Evolutionary conservation across 345 rosid genomes (phyloP), one percentile per base, ranked within the genome.

Genomic region (Pelargonium nanum): DNA sequence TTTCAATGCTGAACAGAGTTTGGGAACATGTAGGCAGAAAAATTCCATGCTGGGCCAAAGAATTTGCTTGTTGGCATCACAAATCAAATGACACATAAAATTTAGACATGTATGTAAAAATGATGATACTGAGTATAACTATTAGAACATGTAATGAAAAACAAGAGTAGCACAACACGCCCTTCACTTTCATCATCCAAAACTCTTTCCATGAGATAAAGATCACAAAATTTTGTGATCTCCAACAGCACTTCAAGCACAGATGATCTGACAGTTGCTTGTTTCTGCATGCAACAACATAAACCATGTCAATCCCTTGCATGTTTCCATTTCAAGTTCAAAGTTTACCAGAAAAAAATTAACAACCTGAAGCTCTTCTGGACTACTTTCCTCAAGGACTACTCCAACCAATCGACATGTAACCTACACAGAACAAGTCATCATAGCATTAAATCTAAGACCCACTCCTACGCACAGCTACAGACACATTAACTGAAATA

Each of bases 181-280:
- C 90, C 99, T 79, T 93, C 97, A 30, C 92, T 86, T 68, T 84
- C 87, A 53, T 90, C 91, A 40, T 93, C 95, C 65, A 87, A 75
- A 74, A 93, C 99, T 82, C 99, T 85, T 81, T 93, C 99, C 99
- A 93, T 93, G 65, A 90, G 96, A 81, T 93, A 90, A 45, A 93
- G 85, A 76, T 93, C 99, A 75, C 91, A 90, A 70, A 68, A 83
- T 73, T 83, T 93, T 44, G 95, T 83, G 62, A 93, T 85, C 80
- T 93, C 99, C 77, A 93, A 71, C 24, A 93, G 87, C 65, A 90
- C 92, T 77, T 93, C 97, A 80, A 93, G 72, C 65, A 84, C 95
- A 53, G 95, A 90, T 65, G 96, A 81, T 76, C 75, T 86, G 58
- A 93, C 90, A 25, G 96, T 93, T 55, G 78, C 97, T 87, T 86